These are phyloP conservation scores for Ustilago loliicola DNA, from an alignment of 1,284 basidiomycete genomes.

Conservation along the genomic window DNA sequence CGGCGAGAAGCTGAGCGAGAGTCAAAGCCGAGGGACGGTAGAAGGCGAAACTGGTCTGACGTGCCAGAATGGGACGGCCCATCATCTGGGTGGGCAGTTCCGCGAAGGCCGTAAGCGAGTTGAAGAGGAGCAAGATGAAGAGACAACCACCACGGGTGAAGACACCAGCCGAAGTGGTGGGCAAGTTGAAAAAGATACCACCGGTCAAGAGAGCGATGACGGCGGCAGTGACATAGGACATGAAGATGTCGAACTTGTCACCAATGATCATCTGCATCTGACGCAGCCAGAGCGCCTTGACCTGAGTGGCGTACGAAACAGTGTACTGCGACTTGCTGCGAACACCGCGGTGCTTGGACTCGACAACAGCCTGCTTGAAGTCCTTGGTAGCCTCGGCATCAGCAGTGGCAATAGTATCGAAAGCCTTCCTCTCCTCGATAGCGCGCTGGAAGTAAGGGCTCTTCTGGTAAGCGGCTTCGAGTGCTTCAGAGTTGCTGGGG, in stretches of 20 bases:
- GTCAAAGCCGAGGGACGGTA: constrained; percentile 65
- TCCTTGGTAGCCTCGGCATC: constrained; percentile 75
- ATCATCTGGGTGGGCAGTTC: constrained; percentile 61
- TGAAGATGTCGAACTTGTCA: constrained; percentile 82
- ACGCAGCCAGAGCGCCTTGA: constrained; percentile 78
- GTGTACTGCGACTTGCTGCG: constrained; percentile 88
- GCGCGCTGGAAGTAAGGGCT: constrained; percentile 75
- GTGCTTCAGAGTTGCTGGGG: constrained; percentile 79
- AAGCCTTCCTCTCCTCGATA: constrained; percentile 74
- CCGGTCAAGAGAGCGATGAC: constrained; percentile 82
- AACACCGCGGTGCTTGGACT: constrained; percentile 86
- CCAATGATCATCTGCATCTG: constrained; percentile 84
- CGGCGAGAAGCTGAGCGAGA: constrained; percentile 64
- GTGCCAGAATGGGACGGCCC: constrained; percentile 56
- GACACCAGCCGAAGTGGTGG: constrained; percentile 74
- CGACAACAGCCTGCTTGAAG: constrained; percentile 81
- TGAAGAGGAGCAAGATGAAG: constrained; percentile 74
- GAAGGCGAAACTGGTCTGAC: constrained; percentile 63
- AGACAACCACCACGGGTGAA: constrained; percentile 86
- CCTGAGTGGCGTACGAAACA: constrained; percentile 74
- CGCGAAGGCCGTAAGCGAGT: constrained; percentile 71
- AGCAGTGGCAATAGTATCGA: constrained; percentile 77
- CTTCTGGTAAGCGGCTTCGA: constrained; percentile 79
- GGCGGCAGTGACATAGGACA: constrained; percentile 68
- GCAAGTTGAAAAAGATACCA: constrained; percentile 80